These are phyloP conservation scores for Chenopodium quinoa DNA, from an alignment of 148 eudicot genomes.

Conservation along the genomic window DNA sequence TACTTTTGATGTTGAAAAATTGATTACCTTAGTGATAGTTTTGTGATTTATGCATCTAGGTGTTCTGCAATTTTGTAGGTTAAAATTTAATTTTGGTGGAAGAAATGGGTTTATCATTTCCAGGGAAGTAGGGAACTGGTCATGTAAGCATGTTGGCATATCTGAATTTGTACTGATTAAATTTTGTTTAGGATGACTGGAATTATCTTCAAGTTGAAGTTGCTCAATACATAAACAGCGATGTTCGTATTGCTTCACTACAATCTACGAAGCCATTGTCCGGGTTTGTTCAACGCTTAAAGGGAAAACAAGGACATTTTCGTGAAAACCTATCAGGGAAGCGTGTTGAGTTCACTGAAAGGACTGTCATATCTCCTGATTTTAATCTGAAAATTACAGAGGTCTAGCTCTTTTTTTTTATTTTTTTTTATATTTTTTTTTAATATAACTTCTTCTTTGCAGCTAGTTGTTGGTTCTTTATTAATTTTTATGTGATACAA, in stretches of 20 bases:
- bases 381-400: conserved; percentile 91
- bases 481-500: not conserved
- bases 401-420: conserved; percentile 35
- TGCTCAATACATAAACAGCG: conserved; percentile 86
- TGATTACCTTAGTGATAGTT: not conserved
- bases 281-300: conserved; percentile 88
- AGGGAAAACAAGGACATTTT: conserved; percentile 93
- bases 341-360: conserved; percentile 94
- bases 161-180: conserved; percentile 7
- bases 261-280: conserved; percentile 44
- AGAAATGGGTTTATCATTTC: not conserved
- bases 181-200: conserved; percentile 55
- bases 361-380: conserved; percentile 95
- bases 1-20: too few species aligned
- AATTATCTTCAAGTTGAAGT: conserved; percentile 67
- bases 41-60: not conserved
- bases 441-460: not conserved
- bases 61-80: not conserved
- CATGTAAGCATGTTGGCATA: not conserved
- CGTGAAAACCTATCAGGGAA: conserved; percentile 87
- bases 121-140: not conserved
- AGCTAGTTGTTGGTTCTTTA: not conserved
- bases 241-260: conserved; percentile 46
- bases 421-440: too few species aligned
- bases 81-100: not conserved